Conservation (phyloP, 1,284 basidiomycete species). For the Leccinum subspadiceum region DNA sequence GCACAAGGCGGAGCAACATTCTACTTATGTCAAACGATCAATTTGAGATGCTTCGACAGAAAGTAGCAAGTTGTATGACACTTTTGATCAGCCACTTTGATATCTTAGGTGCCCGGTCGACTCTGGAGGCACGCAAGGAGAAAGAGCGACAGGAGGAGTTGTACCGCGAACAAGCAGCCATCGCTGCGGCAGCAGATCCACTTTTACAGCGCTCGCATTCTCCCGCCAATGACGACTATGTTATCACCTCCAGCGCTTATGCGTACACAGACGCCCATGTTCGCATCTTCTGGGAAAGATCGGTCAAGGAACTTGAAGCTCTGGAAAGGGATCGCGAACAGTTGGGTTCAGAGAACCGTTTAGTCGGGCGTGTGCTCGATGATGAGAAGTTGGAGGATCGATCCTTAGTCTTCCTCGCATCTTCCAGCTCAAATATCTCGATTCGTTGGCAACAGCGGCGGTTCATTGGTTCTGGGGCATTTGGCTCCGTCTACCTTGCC, state of each 20-base stretch:
- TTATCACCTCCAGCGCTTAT: conserved; percentile 36
- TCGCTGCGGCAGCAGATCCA: conserved; percentile 50
- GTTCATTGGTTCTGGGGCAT: conserved; percentile 97
- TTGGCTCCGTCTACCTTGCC: conserved; percentile 96
- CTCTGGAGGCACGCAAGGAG: conserved; percentile 84
- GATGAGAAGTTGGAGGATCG: conserved; percentile 90
- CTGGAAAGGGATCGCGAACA: conserved; percentile 65
- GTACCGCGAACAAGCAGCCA: conserved; percentile 58
- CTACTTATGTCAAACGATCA: conserved; percentile 86
- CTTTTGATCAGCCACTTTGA: conserved; percentile 97
- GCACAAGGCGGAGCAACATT: conserved; percentile 91
- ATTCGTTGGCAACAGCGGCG: conserved; percentile 98
- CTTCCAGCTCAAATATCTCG: conserved; percentile 91
- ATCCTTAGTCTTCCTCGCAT: conserved; percentile 88
- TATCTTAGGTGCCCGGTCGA: conserved; percentile 91
- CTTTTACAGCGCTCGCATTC: conserved; percentile 38
- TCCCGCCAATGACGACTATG: conserved; percentile 36
- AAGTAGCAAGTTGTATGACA: conserved; percentile 96
- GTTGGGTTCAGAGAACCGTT: conserved; percentile 66
- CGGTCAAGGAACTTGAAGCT: conserved; percentile 55
- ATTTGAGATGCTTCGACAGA: conserved; percentile 85
- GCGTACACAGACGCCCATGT: conserved; percentile 63
- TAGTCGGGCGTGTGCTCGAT: conserved; percentile 87
- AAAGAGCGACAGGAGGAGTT: conserved; percentile 81
- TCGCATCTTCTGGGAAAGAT: conserved; percentile 72